These are phyloP conservation scores for Pseudohyphozyma bogoriensis DNA, from an alignment of 768 basidiomycete species.

Conservation along the genomic window DNA sequence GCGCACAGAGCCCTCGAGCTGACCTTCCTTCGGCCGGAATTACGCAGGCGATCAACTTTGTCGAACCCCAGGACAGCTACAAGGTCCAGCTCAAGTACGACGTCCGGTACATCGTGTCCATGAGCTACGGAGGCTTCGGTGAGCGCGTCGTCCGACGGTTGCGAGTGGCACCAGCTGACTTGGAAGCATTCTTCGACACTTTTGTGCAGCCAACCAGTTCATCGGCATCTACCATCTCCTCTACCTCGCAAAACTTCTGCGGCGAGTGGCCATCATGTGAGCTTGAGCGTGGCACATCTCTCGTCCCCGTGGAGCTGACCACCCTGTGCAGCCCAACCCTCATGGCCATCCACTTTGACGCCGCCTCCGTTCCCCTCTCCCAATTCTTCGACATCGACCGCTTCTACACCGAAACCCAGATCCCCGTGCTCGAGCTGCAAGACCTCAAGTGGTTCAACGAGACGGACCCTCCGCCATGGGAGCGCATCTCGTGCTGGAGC, in stretches of 20 bases:
- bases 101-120: slow-evolving; percentile 16
- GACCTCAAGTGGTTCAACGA: slow-evolving; percentile 5
- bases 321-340: slow-evolving; percentile 12
- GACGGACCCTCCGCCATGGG: slow-evolving; percentile 1
- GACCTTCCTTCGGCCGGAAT: neutral
- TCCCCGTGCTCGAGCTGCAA: slow-evolving; percentile 21
- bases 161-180: neutral
- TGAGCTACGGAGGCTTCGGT: slow-evolving; percentile 26
- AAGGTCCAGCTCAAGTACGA: slow-evolving; percentile 15
- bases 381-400: slow-evolving; percentile 24
- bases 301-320: no score
- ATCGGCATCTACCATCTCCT: slow-evolving; percentile 22
- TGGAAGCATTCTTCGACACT: neutral
- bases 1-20: no score
- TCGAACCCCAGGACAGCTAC: slow-evolving; percentile 5
- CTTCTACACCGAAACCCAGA: slow-evolving; percentile 12
- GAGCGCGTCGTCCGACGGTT: neutral
- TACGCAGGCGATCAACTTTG: slow-evolving; percentile 17
- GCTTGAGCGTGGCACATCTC: neutral
- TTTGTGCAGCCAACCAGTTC: slow-evolving; percentile 21
- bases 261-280: slow-evolving; percentile 26
- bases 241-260: slow-evolving; percentile 20
- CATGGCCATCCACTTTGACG: slow-evolving; percentile 25
- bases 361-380: slow-evolving; percentile 5
- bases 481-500: slow-evolving; percentile 26